phyloP scores from a whole-genome alignment of 257 asterid species.

The Nicotiana paniculata region DNA sequence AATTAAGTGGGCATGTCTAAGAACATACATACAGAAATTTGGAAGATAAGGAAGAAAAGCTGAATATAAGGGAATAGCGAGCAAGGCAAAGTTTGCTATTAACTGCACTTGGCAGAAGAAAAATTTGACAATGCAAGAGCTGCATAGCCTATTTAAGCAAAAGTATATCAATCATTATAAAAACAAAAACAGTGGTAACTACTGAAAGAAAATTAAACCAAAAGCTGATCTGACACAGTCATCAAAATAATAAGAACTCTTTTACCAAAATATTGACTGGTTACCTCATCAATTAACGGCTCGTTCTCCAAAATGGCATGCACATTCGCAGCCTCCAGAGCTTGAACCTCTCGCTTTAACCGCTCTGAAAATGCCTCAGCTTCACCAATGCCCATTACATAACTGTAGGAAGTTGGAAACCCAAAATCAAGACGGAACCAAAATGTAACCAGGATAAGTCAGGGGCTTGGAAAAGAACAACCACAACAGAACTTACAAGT shows the following conservation, averaged over 20 bases:
- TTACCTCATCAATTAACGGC: slow-evolving; percentile 74
- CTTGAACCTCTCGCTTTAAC: slow-evolving; percentile 95
- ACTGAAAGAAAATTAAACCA: not conserved
- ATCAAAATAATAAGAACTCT: not conserved
- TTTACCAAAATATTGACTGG: slow-evolving; percentile 7
- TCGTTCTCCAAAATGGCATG: slow-evolving; percentile 95
- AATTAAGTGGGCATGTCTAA: not conserved
- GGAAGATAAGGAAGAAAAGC: slow-evolving; percentile 1
- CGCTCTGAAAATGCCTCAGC: slow-evolving; percentile 99
- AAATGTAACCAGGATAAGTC: not conserved
- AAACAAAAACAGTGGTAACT: not conserved
- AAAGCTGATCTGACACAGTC: not conserved
- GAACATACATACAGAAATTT: not conserved
- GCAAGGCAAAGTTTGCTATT: not conserved
- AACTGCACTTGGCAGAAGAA: not conserved
- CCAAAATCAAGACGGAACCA: not conserved
- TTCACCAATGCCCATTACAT: slow-evolving; percentile 97
- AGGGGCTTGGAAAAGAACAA: not conserved
- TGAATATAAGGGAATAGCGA: not conserved
- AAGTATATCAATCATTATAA: not conserved
- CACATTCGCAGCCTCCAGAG: slow-evolving; percentile 97
- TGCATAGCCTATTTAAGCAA: not conserved
- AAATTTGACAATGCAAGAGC: not conserved
- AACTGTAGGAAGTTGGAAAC: slow-evolving; percentile 44
- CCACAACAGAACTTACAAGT: not conserved